Base-by-base conservation (phyloP, 345 rosid genomes). In the Aegle marmelos region DNA sequence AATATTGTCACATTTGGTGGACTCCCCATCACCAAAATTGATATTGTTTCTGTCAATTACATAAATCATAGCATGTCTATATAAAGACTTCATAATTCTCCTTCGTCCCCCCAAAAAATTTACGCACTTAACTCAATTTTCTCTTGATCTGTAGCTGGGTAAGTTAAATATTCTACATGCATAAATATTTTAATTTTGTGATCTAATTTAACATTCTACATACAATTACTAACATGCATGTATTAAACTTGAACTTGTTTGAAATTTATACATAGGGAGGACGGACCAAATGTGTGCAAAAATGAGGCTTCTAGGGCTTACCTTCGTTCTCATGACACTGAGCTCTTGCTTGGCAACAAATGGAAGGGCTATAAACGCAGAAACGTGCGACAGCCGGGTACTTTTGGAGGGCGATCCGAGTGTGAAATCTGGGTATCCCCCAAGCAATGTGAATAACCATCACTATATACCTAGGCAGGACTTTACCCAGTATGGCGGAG, bases 1-100 rank as follows among this genome's bases (percentile, higher is more conserved):
- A 61, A 58, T 83, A 21, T 78, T 85, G 88, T 82, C 82, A 65
- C 80, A 68, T 65, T 60, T 78, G 76, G 84, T 85, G 88, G 87
- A 73, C 27, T 62, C 57, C 74, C 50, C 81, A 80, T 60, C 68
- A 59, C 65, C 62, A 45, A 6, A 62, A 56, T 65, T 28, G 34
- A 28, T 71, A 54, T 25, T 25, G 56, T 76, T 22, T 65, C 17
- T 63, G 17, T 25, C 59, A 70, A 33, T 31, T 34, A 61, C 65
- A 34, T 21, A 54, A 74, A 50, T 73, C 79, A 59, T 37, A 41
- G 63, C 66, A 53, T 41, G 56, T 28, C 59, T 22, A 62, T 57
- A 73, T 61, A 61, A 24, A 28, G 31, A 17, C n/a, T 58, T 11
- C 25, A 14, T 33, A 63, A n/a, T 61, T 59, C 27, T 50, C 19